Conservation (phyloP, 805 yeast genomes). For the Pichia eremophila region DNA sequence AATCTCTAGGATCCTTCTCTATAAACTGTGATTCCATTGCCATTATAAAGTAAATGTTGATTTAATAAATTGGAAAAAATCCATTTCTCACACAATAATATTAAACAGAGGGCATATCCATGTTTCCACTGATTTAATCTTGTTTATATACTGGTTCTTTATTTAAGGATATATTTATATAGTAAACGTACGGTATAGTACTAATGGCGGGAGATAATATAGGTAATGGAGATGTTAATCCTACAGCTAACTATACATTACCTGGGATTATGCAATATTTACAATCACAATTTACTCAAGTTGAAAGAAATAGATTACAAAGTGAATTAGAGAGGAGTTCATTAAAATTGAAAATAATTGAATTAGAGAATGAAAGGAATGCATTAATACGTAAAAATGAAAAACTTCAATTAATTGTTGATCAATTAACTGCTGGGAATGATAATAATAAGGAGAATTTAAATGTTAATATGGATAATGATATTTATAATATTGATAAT, state of each 20-base stretch:
- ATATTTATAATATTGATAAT: constrained; percentile 4
- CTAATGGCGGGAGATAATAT: not conserved
- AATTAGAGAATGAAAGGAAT: constrained; percentile 45
- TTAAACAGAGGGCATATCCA: too few relatives aligned
- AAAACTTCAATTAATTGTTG: constrained; percentile 31
- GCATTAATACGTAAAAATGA: constrained; percentile 33
- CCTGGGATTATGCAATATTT: constrained; percentile 54
- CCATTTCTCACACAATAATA: too few relatives aligned
- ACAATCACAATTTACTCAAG: constrained; percentile 47
- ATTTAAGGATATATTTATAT: too few relatives aligned
- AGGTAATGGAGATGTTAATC: not conserved
- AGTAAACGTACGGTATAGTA: too few relatives aligned
- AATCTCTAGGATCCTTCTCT: not conserved
- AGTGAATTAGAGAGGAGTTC: constrained; percentile 42
- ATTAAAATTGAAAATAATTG: constrained; percentile 41
- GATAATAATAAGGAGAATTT: not conserved
- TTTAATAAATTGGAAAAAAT: too few relatives aligned
- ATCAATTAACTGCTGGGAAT: constrained; percentile 25
- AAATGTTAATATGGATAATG: not conserved
- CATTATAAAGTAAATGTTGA: too few relatives aligned
- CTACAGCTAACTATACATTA: constrained; percentile 29
- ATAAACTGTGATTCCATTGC: too few relatives aligned
- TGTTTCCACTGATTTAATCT: too few relatives aligned
- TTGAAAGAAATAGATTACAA: constrained; percentile 36
- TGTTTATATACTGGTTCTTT: too few relatives aligned